Evolutionary conservation across 495 filamentous ascomycete genomes (phyloP).

Genomic region (Neurospora pannonica): DNA sequence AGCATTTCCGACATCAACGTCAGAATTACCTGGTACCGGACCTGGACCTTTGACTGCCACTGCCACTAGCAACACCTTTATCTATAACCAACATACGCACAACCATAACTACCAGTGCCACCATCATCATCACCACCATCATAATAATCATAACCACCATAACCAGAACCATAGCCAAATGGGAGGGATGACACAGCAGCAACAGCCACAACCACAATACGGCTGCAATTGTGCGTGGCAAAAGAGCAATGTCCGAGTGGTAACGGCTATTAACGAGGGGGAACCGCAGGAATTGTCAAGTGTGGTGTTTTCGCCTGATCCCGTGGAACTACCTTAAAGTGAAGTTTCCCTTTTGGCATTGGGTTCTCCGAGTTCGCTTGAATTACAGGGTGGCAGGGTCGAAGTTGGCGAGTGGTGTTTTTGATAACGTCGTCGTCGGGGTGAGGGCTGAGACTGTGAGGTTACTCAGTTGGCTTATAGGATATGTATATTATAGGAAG

Average conservation of each 20-base stretch:
- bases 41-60: background rate
- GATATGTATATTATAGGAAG: background rate
- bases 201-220: background rate
- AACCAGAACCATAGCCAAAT: background rate
- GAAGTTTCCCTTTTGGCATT: background rate
- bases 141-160: background rate
- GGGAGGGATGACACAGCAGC: background rate
- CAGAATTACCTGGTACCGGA: background rate
- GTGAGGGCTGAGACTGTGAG: background rate
- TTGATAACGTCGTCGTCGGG: background rate
- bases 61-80: background rate
- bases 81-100: background rate
- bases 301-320: slow-evolving; percentile 2
- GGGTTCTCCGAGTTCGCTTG: background rate
- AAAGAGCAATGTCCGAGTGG: background rate
- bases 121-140: background rate
- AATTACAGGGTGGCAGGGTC: too few species aligned
- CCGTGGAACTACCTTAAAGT: background rate
- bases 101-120: background rate
- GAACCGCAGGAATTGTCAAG: background rate
- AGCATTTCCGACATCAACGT: background rate
- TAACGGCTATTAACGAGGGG: background rate
- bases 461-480: background rate
- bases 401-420: background rate
- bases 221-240: background rate